Conservation (phyloP, 306 rosid genomes). For the Trifolium pratense region DNA sequence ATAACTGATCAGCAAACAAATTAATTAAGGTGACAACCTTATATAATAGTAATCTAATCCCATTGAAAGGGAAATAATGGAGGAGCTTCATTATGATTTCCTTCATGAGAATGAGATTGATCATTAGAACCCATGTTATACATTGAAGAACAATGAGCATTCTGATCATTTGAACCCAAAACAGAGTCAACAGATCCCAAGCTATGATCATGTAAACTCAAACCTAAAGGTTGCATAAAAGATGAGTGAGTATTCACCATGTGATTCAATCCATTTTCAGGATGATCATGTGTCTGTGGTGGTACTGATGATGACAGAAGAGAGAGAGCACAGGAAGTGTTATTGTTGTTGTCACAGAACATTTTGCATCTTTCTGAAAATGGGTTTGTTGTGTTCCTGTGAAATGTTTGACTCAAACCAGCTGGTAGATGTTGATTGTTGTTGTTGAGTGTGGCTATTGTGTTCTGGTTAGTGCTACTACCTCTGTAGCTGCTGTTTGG, state of each 20-base stretch:
- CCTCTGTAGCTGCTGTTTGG: constrained; percentile 47
- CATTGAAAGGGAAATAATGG: constrained; percentile 73
- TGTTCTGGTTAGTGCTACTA: neutral
- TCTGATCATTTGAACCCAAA: constrained; percentile 57
- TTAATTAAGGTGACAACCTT: neutral
- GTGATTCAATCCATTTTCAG: constrained; percentile 55
- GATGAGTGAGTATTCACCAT: constrained; percentile 56
- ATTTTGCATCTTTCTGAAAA: constrained; percentile 52
- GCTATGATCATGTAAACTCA: constrained; percentile 52
- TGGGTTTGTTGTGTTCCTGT: constrained; percentile 49
- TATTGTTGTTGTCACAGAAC: constrained; percentile 56
- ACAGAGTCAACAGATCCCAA: constrained; percentile 62
- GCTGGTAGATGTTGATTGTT: constrained; percentile 40
- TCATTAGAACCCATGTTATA: constrained; percentile 57
- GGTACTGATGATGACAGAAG: constrained; percentile 89
- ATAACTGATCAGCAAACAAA: neutral
- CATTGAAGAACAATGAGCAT: constrained; percentile 57
- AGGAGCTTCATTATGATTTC: constrained; percentile 57
- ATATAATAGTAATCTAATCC: constrained; percentile 49
- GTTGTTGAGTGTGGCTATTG: constrained; percentile 1
- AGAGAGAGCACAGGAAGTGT: constrained; percentile 97
- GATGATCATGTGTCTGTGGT: constrained; percentile 63
- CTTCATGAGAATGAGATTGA: constrained; percentile 48
- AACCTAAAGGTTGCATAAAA: constrained; percentile 59
- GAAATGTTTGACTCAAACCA: constrained; percentile 49